A percentile compares a stretch with the other conserved stretches of the same genome.
Conservation (phyloP, 2,329 filamentous ascomycete genomes). For the Calonectria pteridis region DNA sequence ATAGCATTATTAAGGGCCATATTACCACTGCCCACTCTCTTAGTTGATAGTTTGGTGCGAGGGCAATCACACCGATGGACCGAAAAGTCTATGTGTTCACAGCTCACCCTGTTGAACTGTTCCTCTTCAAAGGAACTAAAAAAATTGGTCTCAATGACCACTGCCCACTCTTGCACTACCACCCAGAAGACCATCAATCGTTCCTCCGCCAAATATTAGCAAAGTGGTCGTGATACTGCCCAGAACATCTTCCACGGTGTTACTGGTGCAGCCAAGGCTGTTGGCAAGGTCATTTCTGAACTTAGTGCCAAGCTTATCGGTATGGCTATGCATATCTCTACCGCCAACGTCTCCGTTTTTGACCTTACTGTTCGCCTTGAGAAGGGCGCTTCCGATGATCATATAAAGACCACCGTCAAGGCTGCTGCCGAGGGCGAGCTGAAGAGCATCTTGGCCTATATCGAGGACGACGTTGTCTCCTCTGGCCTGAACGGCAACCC, state of each 20-base stretch:
- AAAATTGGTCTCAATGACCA: too few species aligned
- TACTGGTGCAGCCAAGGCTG: conserved; percentile 99
- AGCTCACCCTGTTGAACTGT: too few species aligned
- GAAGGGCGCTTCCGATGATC: conserved; percentile 88
- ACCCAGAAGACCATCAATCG: conserved; percentile 99
- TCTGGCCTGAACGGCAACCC: conserved; percentile 92
- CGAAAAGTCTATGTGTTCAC: too few species aligned
- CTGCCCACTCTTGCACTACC: conserved; percentile 99
- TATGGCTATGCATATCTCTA: conserved; percentile 99
- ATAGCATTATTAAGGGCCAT: conserved; percentile 95
- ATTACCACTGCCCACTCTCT: conserved; percentile 99
- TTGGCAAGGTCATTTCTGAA: conserved; percentile 98
- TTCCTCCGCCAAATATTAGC: conserved; percentile 98
- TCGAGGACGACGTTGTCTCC: conserved; percentile 97
- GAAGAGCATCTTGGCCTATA: conserved; percentile 94
- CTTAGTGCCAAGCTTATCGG: conserved; percentile 99
- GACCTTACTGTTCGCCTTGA: conserved; percentile 95
- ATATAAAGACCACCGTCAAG: conserved; percentile 96
- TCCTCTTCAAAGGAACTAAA: too few species aligned
- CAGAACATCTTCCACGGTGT: conserved; percentile 99
- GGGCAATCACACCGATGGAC: too few species aligned
- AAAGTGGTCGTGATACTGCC: conserved; percentile 97
- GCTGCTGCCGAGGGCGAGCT: conserved; percentile 84
- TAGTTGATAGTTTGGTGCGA: too few species aligned
- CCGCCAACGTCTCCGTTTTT: conserved; percentile 98